Evolutionary conservation across 225 moss, liverwort and hornwort species (phyloP).

Genomic region (Lunularia cruciata): DNA sequence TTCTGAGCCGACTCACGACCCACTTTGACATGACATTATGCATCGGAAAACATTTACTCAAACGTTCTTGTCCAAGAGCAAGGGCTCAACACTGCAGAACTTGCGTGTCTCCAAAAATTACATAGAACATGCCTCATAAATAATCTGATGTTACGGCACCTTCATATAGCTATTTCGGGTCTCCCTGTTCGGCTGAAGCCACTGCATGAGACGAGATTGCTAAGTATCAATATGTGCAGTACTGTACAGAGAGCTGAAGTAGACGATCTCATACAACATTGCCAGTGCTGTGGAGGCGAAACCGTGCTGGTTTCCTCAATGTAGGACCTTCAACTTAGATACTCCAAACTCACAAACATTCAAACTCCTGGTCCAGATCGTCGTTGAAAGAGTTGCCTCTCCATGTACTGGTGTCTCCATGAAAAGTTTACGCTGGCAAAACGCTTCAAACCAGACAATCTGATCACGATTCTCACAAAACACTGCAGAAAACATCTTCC

Average conservation of each 20-base stretch:
- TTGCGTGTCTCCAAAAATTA: not conserved
- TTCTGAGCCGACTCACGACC: too few relatives aligned
- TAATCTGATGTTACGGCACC: not conserved
- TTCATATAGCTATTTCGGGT: not conserved
- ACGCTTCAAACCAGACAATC: not conserved
- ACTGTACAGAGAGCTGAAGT: conserved; percentile 17
- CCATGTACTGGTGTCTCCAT: not conserved
- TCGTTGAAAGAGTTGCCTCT: not conserved
- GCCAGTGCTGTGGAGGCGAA: not conserved
- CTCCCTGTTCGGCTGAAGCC: conserved; percentile 11
- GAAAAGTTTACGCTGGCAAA: not conserved
- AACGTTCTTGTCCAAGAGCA: not conserved
- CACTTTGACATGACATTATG: too few relatives aligned
- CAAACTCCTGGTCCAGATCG: not conserved
- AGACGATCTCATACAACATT: conserved; percentile 1
- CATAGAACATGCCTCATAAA: not conserved
- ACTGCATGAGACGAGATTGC: not conserved
- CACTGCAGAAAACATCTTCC: not conserved
- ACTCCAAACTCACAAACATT: conserved; percentile 2
- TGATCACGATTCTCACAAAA: not conserved
- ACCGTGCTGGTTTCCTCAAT: conserved; percentile 4
- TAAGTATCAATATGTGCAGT: conserved; percentile 14
- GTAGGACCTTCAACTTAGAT: conserved; percentile 1
- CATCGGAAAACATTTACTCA: too few relatives aligned
- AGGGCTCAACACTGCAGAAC: not conserved